Evolutionary conservation across 2,329 filamentous ascomycete genomes (phyloP), one percentile per base, ranked within the genome.

Genomic region (Cytospora piceicola): DNA sequence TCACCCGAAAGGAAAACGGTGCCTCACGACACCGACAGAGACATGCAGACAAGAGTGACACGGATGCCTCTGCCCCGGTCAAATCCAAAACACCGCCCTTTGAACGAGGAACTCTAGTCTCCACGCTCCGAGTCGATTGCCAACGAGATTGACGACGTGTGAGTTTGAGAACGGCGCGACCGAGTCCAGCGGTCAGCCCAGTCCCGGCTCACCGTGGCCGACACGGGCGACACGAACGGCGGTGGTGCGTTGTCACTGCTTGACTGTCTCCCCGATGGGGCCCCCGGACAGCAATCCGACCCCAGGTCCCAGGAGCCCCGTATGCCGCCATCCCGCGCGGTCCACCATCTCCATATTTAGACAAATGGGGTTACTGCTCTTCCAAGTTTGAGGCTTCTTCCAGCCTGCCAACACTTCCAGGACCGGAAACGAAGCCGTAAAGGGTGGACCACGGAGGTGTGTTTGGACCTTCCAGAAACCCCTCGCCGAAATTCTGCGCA

Each of bases 381-480:
- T 32, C 59, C 59, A 62, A 54, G 36, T 54, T 56, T 54, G 60
- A 63, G 29, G 14, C 12, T 36, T 15, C 34, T 36, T 46, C 49
- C 36, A 39, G 32, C 32, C 34, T 36, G n/a, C 49, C 36, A 39
- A 22, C 32, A 34, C 46, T 49, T 24, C 29, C 64, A 54, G 36
- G 29, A 46, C 46, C 55, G 61, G 53, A 57, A 55, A 42, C 34
- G 54, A 60, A 36, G 52, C 39, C 32, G n/a, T 29, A 53, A 22
- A 34, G 30, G 32, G 58, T 32, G 52, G 32, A 27, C 56, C 46
- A 51, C 59, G 51, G 34, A 51, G 39, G 46, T 17, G 52, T 34
- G 34, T 58, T 58, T 57, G 22, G 61, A 42, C 61, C 62, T 67
- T 67, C 65, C 55, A 64, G 65, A 67, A 67, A 61, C 46, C 51